phyloP scores from a whole-genome alignment of 306 rosid genomes.

The Prunus kanzakura region DNA sequence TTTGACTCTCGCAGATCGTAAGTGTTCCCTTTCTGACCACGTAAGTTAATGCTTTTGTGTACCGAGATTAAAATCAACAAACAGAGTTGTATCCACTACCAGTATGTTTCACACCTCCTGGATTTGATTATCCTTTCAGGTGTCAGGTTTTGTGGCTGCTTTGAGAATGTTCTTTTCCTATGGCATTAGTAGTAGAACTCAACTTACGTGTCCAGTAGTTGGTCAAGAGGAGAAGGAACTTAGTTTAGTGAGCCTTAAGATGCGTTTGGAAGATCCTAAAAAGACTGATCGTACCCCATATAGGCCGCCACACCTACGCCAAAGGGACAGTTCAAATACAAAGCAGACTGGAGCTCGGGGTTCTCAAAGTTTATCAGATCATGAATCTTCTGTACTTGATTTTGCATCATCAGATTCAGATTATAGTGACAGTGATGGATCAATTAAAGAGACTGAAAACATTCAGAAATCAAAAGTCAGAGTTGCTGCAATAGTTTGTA shows the following conservation, averaged over 20 bases:
- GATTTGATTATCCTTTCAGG: slow-evolving; percentile 41
- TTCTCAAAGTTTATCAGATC: slow-evolving; percentile 42
- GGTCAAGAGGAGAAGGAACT: slow-evolving; percentile 42
- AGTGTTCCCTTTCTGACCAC: slow-evolving; percentile 75
- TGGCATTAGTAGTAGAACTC: slow-evolving; percentile 54
- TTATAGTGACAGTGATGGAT: slow-evolving; percentile 80
- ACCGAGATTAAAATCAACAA: slow-evolving; percentile 4
- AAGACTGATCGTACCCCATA: slow-evolving; percentile 44
- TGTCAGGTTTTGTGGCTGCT: slow-evolving; percentile 77
- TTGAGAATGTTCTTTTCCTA: slow-evolving; percentile 67
- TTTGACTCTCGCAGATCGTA: slow-evolving; percentile 63
- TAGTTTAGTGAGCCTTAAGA: slow-evolving; percentile 23
- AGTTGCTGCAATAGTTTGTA: slow-evolving; percentile 77
- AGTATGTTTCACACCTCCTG: slow-evolving; percentile 21
- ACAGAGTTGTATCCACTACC: slow-evolving; percentile 5
- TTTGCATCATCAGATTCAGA: slow-evolving; percentile 87
- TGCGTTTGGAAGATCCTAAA: slow-evolving; percentile 45
- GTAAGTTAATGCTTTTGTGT: slow-evolving; percentile 47
- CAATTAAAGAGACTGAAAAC: slow-evolving; percentile 47
- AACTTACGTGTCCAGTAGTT: slow-evolving; percentile 29
- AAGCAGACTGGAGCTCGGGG: slow-evolving; percentile 38
- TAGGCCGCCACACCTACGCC: slow-evolving; percentile 95
- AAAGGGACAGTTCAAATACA: slow-evolving; percentile 43
- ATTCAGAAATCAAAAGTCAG: slow-evolving; percentile 63
- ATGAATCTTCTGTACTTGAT: slow-evolving; percentile 53